Percentiles rank a stretch among this genome's conserved stretches.
Conservation (phyloP, 805 yeast genomes). For the Saturnispora halmiae region DNA sequence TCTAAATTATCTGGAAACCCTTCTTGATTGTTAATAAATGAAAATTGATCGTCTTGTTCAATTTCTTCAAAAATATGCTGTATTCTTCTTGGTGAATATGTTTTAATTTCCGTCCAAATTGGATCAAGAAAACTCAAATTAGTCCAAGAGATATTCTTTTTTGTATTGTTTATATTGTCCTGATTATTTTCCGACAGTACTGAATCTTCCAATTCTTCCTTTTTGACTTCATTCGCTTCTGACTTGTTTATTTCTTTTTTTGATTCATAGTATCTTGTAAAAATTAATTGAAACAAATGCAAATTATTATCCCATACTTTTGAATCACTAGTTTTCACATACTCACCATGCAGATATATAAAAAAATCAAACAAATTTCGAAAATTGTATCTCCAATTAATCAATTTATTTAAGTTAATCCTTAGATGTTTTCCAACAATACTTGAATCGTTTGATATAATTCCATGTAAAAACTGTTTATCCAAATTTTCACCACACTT, state of each 20-base stretch:
- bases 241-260: no score
- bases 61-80: conserved; percentile 19
- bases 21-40: conserved; percentile 14
- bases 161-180: no score
- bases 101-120: conserved; percentile 16
- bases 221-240: no score
- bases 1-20: conserved; percentile 9
- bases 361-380: conserved; percentile 24
- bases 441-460: conserved; percentile 17
- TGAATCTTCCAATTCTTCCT: no score
- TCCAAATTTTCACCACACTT: conserved; percentile 12
- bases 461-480: conserved; percentile 17
- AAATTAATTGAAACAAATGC: conserved; percentile 22
- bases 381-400: conserved; percentile 26
- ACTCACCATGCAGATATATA: conserved; percentile 22
- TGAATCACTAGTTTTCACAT: conserved; percentile 13
- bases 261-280: conserved; percentile 17
- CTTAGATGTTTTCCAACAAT: conserved; percentile 19
- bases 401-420: conserved; percentile 21
- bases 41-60: conserved; percentile 21
- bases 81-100: conserved; percentile 10
- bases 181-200: no score
- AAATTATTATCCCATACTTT: conserved; percentile 25
- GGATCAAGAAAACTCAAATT: conserved; percentile 19
- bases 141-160: not conserved